Conservation (phyloP, 1,139 yeast genomes). For the Geotrichum fermentans region DNA sequence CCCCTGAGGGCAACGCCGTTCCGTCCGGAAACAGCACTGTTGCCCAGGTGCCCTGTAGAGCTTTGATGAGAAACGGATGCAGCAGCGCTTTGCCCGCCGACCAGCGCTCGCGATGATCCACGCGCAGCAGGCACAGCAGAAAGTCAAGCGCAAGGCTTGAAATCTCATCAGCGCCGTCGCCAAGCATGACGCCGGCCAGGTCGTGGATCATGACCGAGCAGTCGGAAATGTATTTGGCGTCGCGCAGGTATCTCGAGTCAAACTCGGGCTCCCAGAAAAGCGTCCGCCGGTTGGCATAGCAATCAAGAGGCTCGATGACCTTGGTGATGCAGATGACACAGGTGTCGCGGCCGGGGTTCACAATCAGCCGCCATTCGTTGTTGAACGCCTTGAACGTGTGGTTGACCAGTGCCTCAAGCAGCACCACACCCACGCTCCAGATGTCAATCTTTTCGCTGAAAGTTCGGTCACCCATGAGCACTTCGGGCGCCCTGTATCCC, state of each 20-base stretch:
- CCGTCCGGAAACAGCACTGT: slow-evolving; percentile 11
- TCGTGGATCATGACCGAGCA: slow-evolving; percentile 12
- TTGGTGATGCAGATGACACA: slow-evolving; percentile 21
- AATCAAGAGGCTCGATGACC: slow-evolving; percentile 26
- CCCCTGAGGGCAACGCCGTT: not conserved
- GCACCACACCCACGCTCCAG: slow-evolving; percentile 30
- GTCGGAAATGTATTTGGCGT: slow-evolving; percentile 12
- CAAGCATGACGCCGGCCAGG: slow-evolving; percentile 14
- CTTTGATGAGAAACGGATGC: slow-evolving; percentile 43
- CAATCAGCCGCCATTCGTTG: slow-evolving; percentile 21
- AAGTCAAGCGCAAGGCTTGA: slow-evolving; percentile 20
- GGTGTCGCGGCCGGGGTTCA: slow-evolving; percentile 9
- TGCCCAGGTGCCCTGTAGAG: slow-evolving; percentile 25
- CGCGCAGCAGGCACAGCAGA: slow-evolving; percentile 45
- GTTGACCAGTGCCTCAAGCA: slow-evolving; percentile 27
- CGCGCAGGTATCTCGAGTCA: slow-evolving; percentile 6
- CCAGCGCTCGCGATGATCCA: slow-evolving; percentile 75
- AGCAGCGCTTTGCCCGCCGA: slow-evolving; percentile 69
- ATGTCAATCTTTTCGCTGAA: slow-evolving; percentile 28
- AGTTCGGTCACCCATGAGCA: slow-evolving; percentile 28
- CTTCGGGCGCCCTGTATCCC: slow-evolving; percentile 32
- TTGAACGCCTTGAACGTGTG: slow-evolving; percentile 21
- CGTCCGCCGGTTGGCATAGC: slow-evolving; percentile 21
- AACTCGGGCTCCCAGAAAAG: slow-evolving; percentile 23
- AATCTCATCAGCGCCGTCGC: slow-evolving; percentile 5